phyloP scores from a whole-genome alignment of 1,139 yeast species.

The Pichia sp. region DNA sequence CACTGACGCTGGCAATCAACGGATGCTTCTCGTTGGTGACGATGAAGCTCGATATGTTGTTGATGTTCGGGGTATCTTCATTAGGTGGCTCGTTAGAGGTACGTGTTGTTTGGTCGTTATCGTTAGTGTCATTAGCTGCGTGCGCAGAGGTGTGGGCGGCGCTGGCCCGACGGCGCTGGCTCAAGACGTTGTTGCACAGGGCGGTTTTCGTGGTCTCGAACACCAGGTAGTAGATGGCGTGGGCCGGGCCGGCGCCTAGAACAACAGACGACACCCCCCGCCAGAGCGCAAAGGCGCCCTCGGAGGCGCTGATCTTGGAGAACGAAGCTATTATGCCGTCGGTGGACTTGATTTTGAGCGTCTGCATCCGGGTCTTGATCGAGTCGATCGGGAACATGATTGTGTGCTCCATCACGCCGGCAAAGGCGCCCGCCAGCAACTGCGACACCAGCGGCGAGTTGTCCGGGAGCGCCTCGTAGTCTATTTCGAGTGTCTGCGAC shows the following conservation, averaged over 20 bases:
- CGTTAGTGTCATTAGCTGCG: not conserved
- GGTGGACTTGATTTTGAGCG: conserved; percentile 36
- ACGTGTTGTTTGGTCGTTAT: not conserved
- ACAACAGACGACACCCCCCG: conserved; percentile 91
- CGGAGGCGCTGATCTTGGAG: conserved; percentile 74
- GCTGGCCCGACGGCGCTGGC: not conserved
- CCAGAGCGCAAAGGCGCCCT: conserved; percentile 89
- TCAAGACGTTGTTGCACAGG: conserved; percentile 34
- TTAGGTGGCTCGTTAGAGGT: not conserved
- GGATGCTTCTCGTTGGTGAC: conserved; percentile 72
- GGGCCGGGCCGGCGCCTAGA: conserved; percentile 99
- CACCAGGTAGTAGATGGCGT: conserved; percentile 95
- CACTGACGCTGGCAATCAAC: conserved; percentile 77
- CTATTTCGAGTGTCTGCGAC: conserved; percentile 44
- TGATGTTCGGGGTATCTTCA: conserved; percentile 13
- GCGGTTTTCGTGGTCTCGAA: conserved; percentile 79
- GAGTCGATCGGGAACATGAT: conserved; percentile 97
- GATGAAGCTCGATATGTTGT: conserved; percentile 18
- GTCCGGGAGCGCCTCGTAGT: conserved; percentile 89
- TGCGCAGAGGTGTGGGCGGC: not conserved
- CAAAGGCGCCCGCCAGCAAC: conserved; percentile 90
- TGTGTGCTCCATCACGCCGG: conserved; percentile 97
- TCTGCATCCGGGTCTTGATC: conserved; percentile 93
- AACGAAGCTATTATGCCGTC: conserved; percentile 55
- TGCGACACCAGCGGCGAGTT: conserved; percentile 81